Conservation (phyloP, 176 grass and related monocot species). For the Canna indica region DNA sequence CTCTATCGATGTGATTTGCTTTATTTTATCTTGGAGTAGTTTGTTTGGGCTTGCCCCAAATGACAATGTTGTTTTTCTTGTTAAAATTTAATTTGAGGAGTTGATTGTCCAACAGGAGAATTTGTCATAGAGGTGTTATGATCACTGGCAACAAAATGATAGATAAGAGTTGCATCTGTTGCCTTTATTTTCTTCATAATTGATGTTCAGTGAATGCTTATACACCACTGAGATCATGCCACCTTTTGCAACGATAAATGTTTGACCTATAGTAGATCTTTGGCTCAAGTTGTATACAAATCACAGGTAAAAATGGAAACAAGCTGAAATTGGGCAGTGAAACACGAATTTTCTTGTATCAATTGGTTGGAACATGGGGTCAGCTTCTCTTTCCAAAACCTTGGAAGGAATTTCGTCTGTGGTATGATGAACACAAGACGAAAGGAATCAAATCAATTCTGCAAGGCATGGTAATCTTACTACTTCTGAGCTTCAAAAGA, state of each 20-base stretch:
- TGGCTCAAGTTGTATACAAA: neutral
- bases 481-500: constrained; percentile 7
- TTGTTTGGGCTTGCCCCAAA: neutral
- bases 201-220: neutral
- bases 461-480: constrained; percentile 76
- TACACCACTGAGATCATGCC: neutral
- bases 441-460: constrained; percentile 87
- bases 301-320: constrained; percentile 88
- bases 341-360: constrained; percentile 81
- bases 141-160: neutral
- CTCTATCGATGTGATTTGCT: neutral
- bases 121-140: too few species aligned
- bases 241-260: neutral
- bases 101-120: too few species aligned
- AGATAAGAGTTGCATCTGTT: neutral
- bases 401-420: constrained; percentile 93
- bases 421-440: constrained; percentile 84
- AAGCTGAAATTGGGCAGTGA: constrained; percentile 64
- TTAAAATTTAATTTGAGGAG: too few species aligned
- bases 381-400: constrained; percentile 99
- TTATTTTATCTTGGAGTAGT: neutral
- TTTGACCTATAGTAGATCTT: neutral
- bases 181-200: neutral
- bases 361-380: constrained; percentile 98
- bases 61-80: neutral